phyloP scores from a whole-genome alignment of 257 asterid species.

The Solanum pennellii region DNA sequence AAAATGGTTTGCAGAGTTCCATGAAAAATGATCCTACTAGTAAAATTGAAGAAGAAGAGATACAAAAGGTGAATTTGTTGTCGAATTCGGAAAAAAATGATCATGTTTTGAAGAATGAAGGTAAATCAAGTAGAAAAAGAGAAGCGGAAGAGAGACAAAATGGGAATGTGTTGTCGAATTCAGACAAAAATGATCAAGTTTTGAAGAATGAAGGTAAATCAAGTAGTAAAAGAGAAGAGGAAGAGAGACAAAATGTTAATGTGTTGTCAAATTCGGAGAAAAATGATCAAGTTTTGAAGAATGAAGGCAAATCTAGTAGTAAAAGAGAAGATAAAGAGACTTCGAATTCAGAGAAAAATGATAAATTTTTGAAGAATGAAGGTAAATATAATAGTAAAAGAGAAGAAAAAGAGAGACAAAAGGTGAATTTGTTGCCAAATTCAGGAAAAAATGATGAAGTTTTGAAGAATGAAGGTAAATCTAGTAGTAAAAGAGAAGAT shows the following conservation, averaged over 20 bases:
- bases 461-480: neutral
- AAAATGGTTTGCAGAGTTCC: neutral
- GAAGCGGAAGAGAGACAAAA: too few species aligned
- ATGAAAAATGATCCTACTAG: neutral
- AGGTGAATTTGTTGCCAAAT: neutral
- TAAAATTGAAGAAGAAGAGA: neutral
- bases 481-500: neutral
- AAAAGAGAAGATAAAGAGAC: neutral
- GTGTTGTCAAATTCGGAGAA: neutral
- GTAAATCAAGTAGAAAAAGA: neutral
- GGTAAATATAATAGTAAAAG: neutral
- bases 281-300: neutral
- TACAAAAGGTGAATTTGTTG: neutral
- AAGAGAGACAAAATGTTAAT: neutral
- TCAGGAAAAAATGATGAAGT: neutral
- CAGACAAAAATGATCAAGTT: neutral
- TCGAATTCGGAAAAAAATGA: neutral
- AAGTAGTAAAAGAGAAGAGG: neutral
- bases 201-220: neutral
- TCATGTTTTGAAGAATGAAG: neutral
- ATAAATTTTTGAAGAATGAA: neutral
- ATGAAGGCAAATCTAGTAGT: neutral
- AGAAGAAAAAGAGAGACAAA: neutral
- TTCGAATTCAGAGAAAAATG: neutral
- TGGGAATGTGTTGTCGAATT: neutral